A percentile compares a stretch with the other conserved stretches of the same genome.
Conservation (phyloP, 2,329 filamentous ascomycete species). For the Colletotrichum euphorbiae region DNA sequence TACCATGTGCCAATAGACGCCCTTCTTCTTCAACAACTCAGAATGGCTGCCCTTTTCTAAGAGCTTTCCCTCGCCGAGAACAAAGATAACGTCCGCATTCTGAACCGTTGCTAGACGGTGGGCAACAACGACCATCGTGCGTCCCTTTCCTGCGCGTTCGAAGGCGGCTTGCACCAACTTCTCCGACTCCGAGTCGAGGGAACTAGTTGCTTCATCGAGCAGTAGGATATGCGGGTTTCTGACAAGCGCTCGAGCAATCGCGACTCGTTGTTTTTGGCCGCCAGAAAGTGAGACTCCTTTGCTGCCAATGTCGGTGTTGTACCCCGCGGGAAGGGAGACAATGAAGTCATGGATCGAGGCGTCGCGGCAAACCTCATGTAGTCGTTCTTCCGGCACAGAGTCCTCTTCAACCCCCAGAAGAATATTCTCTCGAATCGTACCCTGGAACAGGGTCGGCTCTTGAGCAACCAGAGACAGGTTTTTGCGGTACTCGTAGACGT, state of each 20-base stretch:
- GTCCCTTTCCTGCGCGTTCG: conserved; percentile 69
- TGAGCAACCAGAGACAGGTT: conserved; percentile 79
- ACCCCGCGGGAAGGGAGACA: conserved; percentile 73
- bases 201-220: conserved; percentile 79
- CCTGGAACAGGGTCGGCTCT: conserved; percentile 78
- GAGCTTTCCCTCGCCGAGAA: conserved; percentile 74
- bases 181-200: conserved; percentile 73
- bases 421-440: conserved; percentile 74
- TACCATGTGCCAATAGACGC: conserved; percentile 70
- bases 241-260: conserved; percentile 76
- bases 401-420: conserved; percentile 70
- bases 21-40: conserved; percentile 63
- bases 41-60: conserved; percentile 65
- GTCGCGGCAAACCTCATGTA: conserved; percentile 66
- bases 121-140: conserved; percentile 80
- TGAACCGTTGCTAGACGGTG: conserved; percentile 82
- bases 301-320: conserved; percentile 75
- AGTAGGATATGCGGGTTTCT: conserved; percentile 74
- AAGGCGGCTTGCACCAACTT: conserved; percentile 75
- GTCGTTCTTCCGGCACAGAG: conserved; percentile 61
- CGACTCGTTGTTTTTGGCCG: conserved; percentile 78
- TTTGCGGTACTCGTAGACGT: conserved; percentile 71
- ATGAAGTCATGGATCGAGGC: conserved; percentile 81
- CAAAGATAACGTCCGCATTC: conserved; percentile 83
- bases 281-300: conserved; percentile 75